A percentile compares a stretch with the other conserved stretches of the same genome.
Conservation (phyloP, 139 green algal species). For the Chlamydomonas schloesseri region DNA sequence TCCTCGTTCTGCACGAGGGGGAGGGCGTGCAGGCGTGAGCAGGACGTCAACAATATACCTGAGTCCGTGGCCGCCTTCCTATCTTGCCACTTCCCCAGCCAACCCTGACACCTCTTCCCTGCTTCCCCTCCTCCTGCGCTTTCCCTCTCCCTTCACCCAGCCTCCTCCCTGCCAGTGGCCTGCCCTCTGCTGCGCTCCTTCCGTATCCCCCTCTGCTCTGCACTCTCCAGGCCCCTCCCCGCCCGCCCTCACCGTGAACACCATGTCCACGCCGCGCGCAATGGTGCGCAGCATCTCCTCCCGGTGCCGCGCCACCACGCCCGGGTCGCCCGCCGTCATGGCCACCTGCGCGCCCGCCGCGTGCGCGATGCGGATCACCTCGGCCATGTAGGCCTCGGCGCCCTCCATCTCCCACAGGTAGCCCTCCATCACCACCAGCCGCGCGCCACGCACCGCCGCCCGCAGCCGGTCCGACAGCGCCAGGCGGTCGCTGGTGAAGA, state of each 20-base stretch:
- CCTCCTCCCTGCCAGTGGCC: too few species aligned
- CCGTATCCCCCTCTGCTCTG: too few species aligned
- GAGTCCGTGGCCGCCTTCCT: too few species aligned
- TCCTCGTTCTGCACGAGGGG: conserved; percentile 58
- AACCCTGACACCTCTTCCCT: too few species aligned
- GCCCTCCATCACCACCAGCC: conserved; percentile 86
- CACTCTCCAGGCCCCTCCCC: too few species aligned
- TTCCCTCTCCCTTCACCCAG: too few species aligned
- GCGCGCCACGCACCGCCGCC: conserved; percentile 60
- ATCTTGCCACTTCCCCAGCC: too few species aligned
- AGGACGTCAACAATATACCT: too few species aligned
- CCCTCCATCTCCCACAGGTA: conserved; percentile 51
- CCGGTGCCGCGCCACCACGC: conserved; percentile 81
- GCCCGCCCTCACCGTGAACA: conserved; percentile 66
- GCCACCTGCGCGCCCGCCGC: conserved; percentile 77
- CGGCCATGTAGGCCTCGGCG: conserved; percentile 60
- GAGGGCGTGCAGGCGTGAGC: too few species aligned
- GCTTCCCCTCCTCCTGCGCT: too few species aligned
- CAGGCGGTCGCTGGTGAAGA: conserved; percentile 64
- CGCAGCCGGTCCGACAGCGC: conserved; percentile 51
- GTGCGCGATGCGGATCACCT: conserved; percentile 47
- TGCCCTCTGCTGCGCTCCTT: too few species aligned
- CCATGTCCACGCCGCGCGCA: conserved; percentile 75
- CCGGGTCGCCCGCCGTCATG: conserved; percentile 88
- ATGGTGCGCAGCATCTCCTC: conserved; percentile 63